Evolutionary conservation across 768 basidiomycete genomes (phyloP).

Genomic region (Auriscalpium vulgare): DNA sequence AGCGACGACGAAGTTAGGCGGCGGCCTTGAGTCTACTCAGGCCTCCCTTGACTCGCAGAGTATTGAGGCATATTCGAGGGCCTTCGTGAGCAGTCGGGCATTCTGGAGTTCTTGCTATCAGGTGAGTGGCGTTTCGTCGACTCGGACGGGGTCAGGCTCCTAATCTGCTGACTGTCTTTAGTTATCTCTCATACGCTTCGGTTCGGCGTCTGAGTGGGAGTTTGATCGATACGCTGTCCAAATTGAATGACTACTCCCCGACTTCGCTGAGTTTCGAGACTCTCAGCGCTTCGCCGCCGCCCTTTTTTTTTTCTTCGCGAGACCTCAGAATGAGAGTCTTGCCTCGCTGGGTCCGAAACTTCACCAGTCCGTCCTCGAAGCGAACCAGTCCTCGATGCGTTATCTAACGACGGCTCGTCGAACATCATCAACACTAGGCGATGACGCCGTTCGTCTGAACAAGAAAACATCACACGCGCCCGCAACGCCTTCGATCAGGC

Average conservation of each 20-base stretch:
- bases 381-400: background rate
- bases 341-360: background rate
- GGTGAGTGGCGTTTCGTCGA: background rate
- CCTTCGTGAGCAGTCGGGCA: background rate
- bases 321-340: background rate
- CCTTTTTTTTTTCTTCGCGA: background rate
- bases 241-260: background rate
- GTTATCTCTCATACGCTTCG: background rate
- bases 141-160: background rate
- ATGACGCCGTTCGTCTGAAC: background rate
- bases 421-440: background rate
- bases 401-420: background rate
- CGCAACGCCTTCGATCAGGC: background rate
- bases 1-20: too few species aligned
- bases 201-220: background rate
- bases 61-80: background rate
- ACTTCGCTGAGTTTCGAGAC: background rate
- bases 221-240: background rate
- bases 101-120: background rate
- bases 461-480: background rate
- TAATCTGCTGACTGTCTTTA: background rate
- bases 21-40: too few species aligned
- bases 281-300: background rate
- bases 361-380: background rate
- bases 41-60: background rate